Evolutionary conservation across 768 basidiomycete genomes (phyloP), one percentile per base, ranked within the genome.

Genomic region (Naematelia aurantialba): DNA sequence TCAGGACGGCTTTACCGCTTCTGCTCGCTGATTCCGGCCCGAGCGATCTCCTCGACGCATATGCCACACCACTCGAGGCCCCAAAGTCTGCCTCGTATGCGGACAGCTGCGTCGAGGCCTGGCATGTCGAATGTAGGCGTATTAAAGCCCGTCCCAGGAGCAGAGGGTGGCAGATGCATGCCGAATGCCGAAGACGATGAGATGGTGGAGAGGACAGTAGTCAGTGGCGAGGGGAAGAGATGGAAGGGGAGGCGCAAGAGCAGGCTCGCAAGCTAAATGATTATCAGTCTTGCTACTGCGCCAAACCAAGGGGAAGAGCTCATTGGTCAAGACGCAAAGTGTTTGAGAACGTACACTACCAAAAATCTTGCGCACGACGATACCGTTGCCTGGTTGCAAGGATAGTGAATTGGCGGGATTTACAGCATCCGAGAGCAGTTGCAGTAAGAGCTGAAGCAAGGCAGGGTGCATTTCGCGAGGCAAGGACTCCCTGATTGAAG

Each of bases 301-400:
- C 5, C 3, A 24, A 4, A 5, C n/a, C n/a, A n/a, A n/a, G n/a
- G n/a, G n/a, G n/a, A n/a, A n/a, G n/a, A n/a, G n/a, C n/a, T n/a
- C n/a, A n/a, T n/a, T n/a, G n/a, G n/a, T n/a, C n/a, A n/a, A 21
- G 52, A 19, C 1, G 19, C 14, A 24, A 34, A 42, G 21, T 13
- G 49, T 87, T 73, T n/a, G n/a, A n/a, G n/a, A n/a, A n/a, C n/a
- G n/a, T 79, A 93, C 89, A 51, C 89, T 85, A 22, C 91, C 89
- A 73, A 88, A 96, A 17, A 93, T 79, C 72, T 93, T 96, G 55
- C 90, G 84, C 29, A 91, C 81, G 59, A 89, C 88, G 62, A 90
- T 81, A 63, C 85, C 87, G 69, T 80, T 83, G 55, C 81, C 82
- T 5, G 84, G 81, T 21, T 82, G 80, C 13, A 81, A 76, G 45